A percentile compares a stretch with the other conserved stretches of the same genome.
Conservation (phyloP, 1,139 yeast species). For the Scheffersomyces insectosa region DNA sequence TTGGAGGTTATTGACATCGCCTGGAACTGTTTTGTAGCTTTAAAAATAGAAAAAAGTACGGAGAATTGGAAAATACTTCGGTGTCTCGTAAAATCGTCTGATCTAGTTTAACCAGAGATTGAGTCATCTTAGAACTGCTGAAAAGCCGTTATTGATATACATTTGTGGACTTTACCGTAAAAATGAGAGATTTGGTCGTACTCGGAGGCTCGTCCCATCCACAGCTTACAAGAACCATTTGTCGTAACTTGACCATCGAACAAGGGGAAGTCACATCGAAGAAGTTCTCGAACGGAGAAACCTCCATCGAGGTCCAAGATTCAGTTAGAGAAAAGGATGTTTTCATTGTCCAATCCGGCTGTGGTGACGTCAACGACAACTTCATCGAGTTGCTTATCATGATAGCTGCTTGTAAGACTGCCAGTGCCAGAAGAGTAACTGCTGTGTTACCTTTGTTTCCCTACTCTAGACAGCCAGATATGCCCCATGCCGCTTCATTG, state of each 20-base stretch:
- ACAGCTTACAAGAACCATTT: conserved; percentile 58
- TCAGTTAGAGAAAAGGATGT: conserved; percentile 94
- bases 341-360: conserved; percentile 76
- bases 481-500: conserved; percentile 79
- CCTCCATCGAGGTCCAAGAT: conserved; percentile 78
- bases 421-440: conserved; percentile 90
- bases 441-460: conserved; percentile 96
- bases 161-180: too few species aligned
- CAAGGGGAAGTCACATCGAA: conserved; percentile 56
- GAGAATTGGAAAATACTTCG: too few species aligned
- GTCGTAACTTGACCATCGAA: conserved; percentile 61
- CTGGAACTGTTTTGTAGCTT: too few species aligned
- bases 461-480: conserved; percentile 94
- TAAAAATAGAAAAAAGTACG: too few species aligned
- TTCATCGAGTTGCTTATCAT: conserved; percentile 85
- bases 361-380: conserved; percentile 90
- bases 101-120: too few species aligned
- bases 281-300: conserved; percentile 83
- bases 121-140: too few species aligned
- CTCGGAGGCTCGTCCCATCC: conserved; percentile 80
- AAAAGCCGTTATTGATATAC: too few species aligned
- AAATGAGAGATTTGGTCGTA: conserved; percentile 74
- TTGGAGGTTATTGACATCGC: too few species aligned
- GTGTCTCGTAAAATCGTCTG: too few species aligned
- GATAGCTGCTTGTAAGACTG: conserved; percentile 93